These are phyloP conservation scores for Fusarium citri DNA, from an alignment of 2,329 filamentous ascomycete species.

Conservation along the genomic window DNA sequence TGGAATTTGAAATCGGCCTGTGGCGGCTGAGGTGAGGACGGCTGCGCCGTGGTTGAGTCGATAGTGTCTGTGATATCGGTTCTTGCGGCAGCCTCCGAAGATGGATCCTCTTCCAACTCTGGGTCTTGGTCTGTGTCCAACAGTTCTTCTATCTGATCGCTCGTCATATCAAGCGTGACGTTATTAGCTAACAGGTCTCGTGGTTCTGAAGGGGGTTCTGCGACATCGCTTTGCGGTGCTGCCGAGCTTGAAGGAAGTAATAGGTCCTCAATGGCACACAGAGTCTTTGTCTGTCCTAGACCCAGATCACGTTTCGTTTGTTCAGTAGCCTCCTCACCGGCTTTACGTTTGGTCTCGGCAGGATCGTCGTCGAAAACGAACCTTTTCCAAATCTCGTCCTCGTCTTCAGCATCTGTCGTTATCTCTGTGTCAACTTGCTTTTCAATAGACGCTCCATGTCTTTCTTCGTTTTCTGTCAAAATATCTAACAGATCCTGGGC, in stretches of 20 bases:
- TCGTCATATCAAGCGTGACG: neutral
- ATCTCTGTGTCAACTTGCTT: neutral
- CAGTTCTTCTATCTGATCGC: neutral
- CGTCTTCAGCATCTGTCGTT: conserved; percentile 34
- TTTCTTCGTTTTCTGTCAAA: conserved; percentile 26
- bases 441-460: neutral
- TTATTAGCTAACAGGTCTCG: conserved; percentile 9
- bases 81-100: conserved; percentile 7
- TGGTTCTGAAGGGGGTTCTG: conserved; percentile 34
- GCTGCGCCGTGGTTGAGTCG: conserved; percentile 26
- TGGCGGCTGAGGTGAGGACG: conserved; percentile 31
- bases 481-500: conserved; percentile 41
- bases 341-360: conserved; percentile 34
- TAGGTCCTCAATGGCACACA: conserved; percentile 20
- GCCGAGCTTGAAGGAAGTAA: conserved; percentile 12
- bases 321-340: conserved; percentile 36
- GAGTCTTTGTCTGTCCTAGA: neutral
- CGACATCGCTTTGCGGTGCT: conserved; percentile 29
- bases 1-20: conserved; percentile 45
- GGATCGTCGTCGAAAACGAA: conserved; percentile 45
- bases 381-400: conserved; percentile 48
- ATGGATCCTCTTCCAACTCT: neutral
- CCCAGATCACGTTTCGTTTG: conserved; percentile 34
- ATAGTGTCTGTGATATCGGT: conserved; percentile 14
- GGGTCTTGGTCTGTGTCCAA: neutral